A percentile compares a stretch with the other conserved stretches of the same genome.
phyloP scores from a whole-genome alignment of 805 yeast species.

The Myxozyma udenii region DNA sequence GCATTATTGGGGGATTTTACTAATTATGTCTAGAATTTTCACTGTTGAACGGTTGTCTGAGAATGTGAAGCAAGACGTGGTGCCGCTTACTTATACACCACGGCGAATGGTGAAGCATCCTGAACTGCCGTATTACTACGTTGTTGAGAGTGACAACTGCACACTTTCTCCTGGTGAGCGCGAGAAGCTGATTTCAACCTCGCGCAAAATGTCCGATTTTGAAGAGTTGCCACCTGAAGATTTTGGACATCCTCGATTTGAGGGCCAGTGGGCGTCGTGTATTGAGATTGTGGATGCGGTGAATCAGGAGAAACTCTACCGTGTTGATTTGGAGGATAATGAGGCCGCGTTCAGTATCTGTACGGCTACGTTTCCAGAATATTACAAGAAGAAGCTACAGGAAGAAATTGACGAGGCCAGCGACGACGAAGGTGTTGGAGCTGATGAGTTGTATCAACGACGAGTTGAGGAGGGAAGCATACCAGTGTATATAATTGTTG shows the following conservation, averaged over 20 bases:
- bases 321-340: conserved; percentile 45
- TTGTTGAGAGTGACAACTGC: conserved; percentile 48
- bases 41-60: conserved; percentile 28
- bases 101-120: conserved; percentile 40
- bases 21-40: conserved; percentile 30
- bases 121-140: conserved; percentile 36
- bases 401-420: conserved; percentile 14
- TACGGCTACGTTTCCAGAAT: conserved; percentile 35
- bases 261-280: conserved; percentile 51
- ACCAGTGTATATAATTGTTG: conserved; percentile 31
- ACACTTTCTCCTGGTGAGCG: conserved; percentile 30
- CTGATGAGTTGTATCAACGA: neutral
- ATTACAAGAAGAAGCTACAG: conserved; percentile 4
- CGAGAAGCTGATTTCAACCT: conserved; percentile 3
- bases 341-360: conserved; percentile 47
- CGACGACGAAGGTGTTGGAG: conserved; percentile 7
- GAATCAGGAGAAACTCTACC: conserved; percentile 41
- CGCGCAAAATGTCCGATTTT: conserved; percentile 33
- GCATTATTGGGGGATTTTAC: too few species aligned
- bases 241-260: conserved; percentile 43
- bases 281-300: conserved; percentile 48
- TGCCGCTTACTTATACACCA: conserved; percentile 53
- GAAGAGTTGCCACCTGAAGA: conserved; percentile 43
- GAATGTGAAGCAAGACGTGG: conserved; percentile 39
- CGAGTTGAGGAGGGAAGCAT: conserved; percentile 17